These are phyloP conservation scores for Aphanocladium album DNA, from an alignment of 2,329 filamentous ascomycete species.

Conservation along the genomic window DNA sequence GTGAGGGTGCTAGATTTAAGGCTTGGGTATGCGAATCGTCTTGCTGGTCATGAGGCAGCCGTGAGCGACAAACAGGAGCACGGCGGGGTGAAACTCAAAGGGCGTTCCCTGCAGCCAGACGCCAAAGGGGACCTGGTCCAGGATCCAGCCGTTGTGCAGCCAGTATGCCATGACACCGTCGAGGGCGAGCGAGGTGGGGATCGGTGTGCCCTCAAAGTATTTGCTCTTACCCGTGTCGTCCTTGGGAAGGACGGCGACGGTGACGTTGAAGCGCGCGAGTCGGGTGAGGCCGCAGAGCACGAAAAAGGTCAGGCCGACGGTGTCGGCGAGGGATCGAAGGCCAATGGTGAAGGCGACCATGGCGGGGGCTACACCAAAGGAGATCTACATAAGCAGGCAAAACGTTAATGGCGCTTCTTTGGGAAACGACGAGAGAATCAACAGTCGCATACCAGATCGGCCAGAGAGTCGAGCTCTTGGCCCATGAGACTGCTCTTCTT, in stretches of 20 bases:
- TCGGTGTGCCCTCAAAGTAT: conserved; percentile 96
- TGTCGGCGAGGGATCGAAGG: conserved; percentile 77
- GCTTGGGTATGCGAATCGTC: conserved; percentile 92
- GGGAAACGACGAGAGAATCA: not conserved
- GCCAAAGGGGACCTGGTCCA: conserved; percentile 74
- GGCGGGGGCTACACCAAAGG: conserved; percentile 88
- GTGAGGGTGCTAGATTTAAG: no score
- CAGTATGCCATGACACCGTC: conserved; percentile 86
- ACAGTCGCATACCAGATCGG: conserved; percentile 74
- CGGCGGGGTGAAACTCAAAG: conserved; percentile 81
- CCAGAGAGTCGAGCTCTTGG: conserved; percentile 92
- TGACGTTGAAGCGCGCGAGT: conserved; percentile 96
- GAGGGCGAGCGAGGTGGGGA: conserved; percentile 80
- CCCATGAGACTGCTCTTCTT: conserved; percentile 98
- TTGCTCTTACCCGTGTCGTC: conserved; percentile 85
- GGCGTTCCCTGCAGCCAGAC: conserved; percentile 59
- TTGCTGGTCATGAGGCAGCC: conserved; percentile 95
- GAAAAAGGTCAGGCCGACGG: conserved; percentile 76
- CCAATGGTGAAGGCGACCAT: conserved; percentile 84
- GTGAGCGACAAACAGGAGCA: conserved; percentile 76
- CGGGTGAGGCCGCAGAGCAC: conserved; percentile 91
- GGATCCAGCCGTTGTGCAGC: conserved; percentile 74
- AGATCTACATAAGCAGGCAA: conserved; percentile 57
- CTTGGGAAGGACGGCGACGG: conserved; percentile 82
- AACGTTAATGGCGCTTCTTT: not conserved